A percentile compares a stretch with the other conserved stretches of the same genome.
Evolutionary conservation across 371 early-diverging fungal genomes (phyloP).

Genomic region (Lichtheimia hyalospora): DNA sequence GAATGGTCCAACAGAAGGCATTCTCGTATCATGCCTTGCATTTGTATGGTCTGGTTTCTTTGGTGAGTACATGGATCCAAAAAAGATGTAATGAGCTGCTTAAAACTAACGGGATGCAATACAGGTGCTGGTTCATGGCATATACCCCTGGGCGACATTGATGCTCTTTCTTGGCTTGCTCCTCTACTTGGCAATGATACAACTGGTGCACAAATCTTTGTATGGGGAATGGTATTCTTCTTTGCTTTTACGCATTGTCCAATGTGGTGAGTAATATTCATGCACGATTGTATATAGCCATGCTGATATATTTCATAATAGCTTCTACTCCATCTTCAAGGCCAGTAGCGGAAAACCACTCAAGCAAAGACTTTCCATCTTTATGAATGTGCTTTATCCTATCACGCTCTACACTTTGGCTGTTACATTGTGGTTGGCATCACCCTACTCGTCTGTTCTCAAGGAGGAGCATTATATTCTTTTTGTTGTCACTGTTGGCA

Average conservation of each 20-base stretch:
- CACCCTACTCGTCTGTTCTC: constrained; percentile 67
- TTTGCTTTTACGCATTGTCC: constrained; percentile 42
- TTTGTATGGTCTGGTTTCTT: constrained; percentile 72
- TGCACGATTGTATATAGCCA: no score
- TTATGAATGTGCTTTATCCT: constrained; percentile 12
- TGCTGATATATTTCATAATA: background rate
- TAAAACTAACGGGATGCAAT: background rate
- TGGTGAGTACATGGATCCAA: constrained; percentile 25
- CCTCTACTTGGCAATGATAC: constrained; percentile 22
- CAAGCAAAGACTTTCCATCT: constrained; percentile 8
- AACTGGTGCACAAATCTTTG: constrained; percentile 37
- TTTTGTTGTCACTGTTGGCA: constrained; percentile 71
- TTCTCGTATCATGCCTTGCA: constrained; percentile 71
- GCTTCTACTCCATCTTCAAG: constrained; percentile 50
- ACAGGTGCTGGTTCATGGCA: constrained; percentile 44
- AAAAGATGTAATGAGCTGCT: background rate
- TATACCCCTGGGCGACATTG: constrained; percentile 24
- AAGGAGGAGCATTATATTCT: constrained; percentile 65
- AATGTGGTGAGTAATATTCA: constrained; percentile 39
- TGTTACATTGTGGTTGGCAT: constrained; percentile 59
- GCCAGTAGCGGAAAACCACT: constrained; percentile 54
- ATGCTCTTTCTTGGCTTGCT: constrained; percentile 19
- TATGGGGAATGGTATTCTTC: constrained; percentile 33
- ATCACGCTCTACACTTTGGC: constrained; percentile 10
- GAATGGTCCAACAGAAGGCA: constrained; percentile 97